phyloP scores from a whole-genome alignment of 2,329 filamentous ascomycete genomes.

The Nemania sp. region DNA sequence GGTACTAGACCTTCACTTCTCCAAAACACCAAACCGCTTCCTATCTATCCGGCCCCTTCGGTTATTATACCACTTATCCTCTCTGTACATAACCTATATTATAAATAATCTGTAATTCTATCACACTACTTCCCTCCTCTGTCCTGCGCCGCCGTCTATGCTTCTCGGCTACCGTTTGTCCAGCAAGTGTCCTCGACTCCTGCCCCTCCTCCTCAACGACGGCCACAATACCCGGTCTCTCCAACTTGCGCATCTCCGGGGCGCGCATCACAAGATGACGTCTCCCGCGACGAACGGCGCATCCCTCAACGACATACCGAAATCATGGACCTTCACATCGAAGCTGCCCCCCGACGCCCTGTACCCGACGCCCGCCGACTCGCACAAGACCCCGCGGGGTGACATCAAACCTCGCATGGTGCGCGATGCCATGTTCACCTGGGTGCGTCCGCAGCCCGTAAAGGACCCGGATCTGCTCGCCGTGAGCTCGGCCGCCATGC shows the following conservation, averaged over 20 bases:
- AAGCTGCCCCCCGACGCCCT: constrained; percentile 74
- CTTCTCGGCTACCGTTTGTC: constrained; percentile 40
- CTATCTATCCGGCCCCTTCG: not conserved
- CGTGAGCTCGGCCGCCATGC: constrained; percentile 77
- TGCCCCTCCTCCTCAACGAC: not conserved
- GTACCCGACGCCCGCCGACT: constrained; percentile 80
- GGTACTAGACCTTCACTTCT: not conserved
- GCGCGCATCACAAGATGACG: constrained; percentile 39
- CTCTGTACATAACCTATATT: not conserved
- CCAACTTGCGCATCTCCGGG: constrained; percentile 32
- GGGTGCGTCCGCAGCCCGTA: constrained; percentile 78
- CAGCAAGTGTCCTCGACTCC: constrained; percentile 35
- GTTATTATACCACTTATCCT: not conserved
- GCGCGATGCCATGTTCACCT: constrained; percentile 84
- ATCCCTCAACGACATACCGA: constrained; percentile 60
- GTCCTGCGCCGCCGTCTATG: constrained; percentile 45
- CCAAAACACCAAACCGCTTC: not conserved
- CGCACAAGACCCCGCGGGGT: constrained; percentile 78
- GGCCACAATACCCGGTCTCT: constrained; percentile 11
- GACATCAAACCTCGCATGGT: constrained; percentile 81
- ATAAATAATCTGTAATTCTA: not conserved
- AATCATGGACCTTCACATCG: constrained; percentile 68
- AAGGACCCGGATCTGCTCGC: constrained; percentile 78
- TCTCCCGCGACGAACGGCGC: constrained; percentile 39
- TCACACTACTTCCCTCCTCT: not conserved